Percentiles rank a stretch among this genome's conserved stretches.
These are phyloP conservation scores for Petunia axillaris DNA, from an alignment of 257 asterid species.

Conservation along the genomic window DNA sequence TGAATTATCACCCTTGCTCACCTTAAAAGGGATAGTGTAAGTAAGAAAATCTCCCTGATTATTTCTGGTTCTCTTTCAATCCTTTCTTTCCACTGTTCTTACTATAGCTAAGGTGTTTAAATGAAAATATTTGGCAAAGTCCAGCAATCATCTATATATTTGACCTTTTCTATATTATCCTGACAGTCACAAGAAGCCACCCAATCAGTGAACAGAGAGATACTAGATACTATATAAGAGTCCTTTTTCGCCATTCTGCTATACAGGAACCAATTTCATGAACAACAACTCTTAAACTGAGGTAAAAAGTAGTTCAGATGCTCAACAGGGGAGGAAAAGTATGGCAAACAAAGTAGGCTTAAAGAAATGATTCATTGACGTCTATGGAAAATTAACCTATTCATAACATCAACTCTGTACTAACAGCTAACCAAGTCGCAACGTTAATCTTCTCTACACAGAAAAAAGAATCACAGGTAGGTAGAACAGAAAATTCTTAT, in stretches of 20 bases:
- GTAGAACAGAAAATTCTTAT: neutral
- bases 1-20: no score
- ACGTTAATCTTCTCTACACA: neutral
- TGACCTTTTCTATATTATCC: neutral
- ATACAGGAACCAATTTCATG: neutral
- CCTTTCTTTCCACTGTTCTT: no score
- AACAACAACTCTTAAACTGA: neutral
- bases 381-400: constrained; percentile 16
- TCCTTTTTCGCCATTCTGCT: neutral
- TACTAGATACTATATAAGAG: neutral
- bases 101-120: no score
- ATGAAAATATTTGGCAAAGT: no score
- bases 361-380: constrained; percentile 1
- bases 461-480: neutral
- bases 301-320: neutral
- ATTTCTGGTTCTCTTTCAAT: no score
- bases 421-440: constrained; percentile 14
- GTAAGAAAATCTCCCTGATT: no score
- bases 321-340: neutral
- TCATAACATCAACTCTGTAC: constrained; percentile 13
- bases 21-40: no score
- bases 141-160: no score
- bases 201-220: neutral
- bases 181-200: neutral
- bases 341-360: neutral